Conservation (phyloP, 164 flowering plant species). For the Protea cynaroides region DNA sequence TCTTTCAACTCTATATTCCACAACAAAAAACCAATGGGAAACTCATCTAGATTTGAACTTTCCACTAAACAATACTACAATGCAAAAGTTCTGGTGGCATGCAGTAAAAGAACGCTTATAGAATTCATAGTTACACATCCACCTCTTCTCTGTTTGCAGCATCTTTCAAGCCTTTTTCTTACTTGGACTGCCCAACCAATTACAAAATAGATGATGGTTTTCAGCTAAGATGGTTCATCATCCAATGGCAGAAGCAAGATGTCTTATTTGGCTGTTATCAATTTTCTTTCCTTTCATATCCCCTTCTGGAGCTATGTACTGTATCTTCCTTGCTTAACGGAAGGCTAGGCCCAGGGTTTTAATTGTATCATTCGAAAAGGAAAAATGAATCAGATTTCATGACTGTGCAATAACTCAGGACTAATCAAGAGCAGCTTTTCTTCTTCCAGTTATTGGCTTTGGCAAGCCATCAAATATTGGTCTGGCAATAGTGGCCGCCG, state of each 20-base stretch:
- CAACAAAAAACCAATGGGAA: background rate
- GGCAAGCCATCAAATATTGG: constrained; percentile 85
- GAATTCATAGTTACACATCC: constrained; percentile 6
- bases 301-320: constrained; percentile 1
- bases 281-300: background rate
- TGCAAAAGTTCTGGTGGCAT: background rate
- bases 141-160: constrained; percentile 9
- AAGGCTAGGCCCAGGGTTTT: constrained; percentile 4
- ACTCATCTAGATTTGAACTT: background rate
- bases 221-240: background rate
- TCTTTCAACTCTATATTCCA: background rate
- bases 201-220: background rate
- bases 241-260: background rate
- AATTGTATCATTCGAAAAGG: background rate
- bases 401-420: background rate
- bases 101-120: background rate
- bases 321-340: constrained; percentile 7
- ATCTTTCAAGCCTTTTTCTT: background rate
- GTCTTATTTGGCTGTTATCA: background rate
- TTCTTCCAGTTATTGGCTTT: constrained; percentile 54
- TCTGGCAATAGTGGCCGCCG: constrained; percentile 47
- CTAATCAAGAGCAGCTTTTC: constrained; percentile 76
- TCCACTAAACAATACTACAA: background rate
- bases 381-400: background rate
- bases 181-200: background rate